A percentile compares a stretch with the other conserved stretches of the same genome.
Evolutionary conservation across 2,329 filamentous ascomycete species (phyloP).

Genomic region (Gremmenia infestans): DNA sequence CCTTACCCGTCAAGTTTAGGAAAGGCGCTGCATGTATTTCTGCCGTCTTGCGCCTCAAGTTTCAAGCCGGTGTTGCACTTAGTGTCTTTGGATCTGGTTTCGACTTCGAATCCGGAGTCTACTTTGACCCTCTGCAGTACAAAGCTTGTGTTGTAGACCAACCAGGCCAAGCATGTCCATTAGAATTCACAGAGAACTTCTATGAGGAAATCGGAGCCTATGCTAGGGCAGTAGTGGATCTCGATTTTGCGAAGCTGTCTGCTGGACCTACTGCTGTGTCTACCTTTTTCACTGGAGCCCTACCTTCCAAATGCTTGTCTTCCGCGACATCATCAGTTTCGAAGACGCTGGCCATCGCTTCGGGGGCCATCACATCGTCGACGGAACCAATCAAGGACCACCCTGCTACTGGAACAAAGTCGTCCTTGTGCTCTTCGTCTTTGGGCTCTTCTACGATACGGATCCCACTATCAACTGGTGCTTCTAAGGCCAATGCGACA

Average conservation of each 20-base stretch:
- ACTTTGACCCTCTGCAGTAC: slow-evolving; percentile 13
- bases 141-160: slow-evolving; percentile 8
- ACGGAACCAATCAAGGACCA: background rate
- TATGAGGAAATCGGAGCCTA: slow-evolving; percentile 9
- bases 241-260: slow-evolving; percentile 3
- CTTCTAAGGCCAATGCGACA: background rate
- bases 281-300: slow-evolving; percentile 3
- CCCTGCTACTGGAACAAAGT: background rate
- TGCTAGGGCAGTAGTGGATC: slow-evolving; percentile 5
- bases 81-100: slow-evolving; percentile 4
- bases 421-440: background rate
- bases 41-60: slow-evolving; percentile 8
- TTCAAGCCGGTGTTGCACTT: slow-evolving; percentile 4
- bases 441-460: background rate
- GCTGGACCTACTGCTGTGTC: slow-evolving; percentile 8
- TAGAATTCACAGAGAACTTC: slow-evolving; percentile 10
- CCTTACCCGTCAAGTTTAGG: slow-evolving; percentile 7
- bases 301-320: slow-evolving; percentile 4
- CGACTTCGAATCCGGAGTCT: slow-evolving; percentile 13
- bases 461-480: background rate
- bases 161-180: slow-evolving; percentile 1
- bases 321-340: background rate
- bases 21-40: slow-evolving; percentile 8
- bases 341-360: no score
- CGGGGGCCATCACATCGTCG: background rate